These are phyloP conservation scores for Gynostemma pentaphyllum DNA, from an alignment of 306 rosid genomes.

Conservation along the genomic window DNA sequence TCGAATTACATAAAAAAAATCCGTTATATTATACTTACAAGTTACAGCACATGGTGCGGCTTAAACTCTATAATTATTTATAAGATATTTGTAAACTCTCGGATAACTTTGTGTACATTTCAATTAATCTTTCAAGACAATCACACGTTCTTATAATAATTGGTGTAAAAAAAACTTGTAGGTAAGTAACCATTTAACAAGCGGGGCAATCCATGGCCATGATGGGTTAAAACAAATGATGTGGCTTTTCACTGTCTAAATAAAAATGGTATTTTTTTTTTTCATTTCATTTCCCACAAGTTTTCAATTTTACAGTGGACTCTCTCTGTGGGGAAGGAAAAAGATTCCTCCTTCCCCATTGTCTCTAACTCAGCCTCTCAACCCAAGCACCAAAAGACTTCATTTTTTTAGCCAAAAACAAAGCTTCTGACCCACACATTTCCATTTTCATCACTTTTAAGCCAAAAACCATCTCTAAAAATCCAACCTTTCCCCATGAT, in stretches of 20 bases:
- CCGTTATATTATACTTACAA: slow-evolving; percentile 3
- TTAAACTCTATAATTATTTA: no score
- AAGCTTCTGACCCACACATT: no score
- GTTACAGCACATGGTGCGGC: no score
- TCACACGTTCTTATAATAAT: no score
- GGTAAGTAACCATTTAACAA: no score
- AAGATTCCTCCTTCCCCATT: slow-evolving; percentile 1
- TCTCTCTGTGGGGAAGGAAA: not conserved
- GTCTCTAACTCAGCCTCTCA: not conserved
- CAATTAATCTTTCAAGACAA: no score
- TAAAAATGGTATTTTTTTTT: not conserved
- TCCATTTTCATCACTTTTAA: not conserved
- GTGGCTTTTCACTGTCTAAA: not conserved
- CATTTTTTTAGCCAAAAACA: not conserved
- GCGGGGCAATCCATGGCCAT: no score
- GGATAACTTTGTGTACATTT: no score
- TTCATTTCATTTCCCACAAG: no score
- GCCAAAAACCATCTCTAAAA: slow-evolving; percentile 2
- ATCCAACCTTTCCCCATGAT: slow-evolving; percentile 21
- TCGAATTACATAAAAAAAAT: not conserved
- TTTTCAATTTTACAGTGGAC: not conserved
- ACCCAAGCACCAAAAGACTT: not conserved
- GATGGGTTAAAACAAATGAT: no score
- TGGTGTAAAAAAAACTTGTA: no score
- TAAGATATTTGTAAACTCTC: no score